Evolutionary conservation across 352 stramenopile species (phyloP), one percentile per base, ranked within the genome.

Genomic region (Globisporangium rhizosaccharum): DNA sequence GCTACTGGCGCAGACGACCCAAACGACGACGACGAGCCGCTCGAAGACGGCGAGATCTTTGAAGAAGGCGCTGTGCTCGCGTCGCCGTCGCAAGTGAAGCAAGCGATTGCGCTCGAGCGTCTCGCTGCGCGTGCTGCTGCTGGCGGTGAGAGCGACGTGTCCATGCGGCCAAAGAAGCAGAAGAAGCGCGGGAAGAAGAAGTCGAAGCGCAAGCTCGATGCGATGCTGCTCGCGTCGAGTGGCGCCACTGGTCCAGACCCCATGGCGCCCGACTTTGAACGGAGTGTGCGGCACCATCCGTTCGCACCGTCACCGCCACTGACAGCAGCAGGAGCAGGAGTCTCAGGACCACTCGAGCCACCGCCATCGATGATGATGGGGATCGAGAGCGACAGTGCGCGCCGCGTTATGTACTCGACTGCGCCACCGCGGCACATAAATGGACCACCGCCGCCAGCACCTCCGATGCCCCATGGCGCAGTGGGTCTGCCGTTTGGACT

Each of bases 121-220:
- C 59, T 64, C 8, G 53, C 65, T n/a, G 53, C 50, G 4, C 58
- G 63, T 26, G 6, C 47, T 17, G 9, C 50, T 58, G 37, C 56
- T 11, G 60, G 51, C 42, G 30, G 11, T 14, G 18, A 36, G 6
- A 17, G 14, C 11, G 25, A n/a, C 18, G 50, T 30, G 18, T 0
- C 11, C 11, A 10, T 17, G 15, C n/a, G 33, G 11, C 46, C 37
- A 25, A 88, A 87, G 56, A 87, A 87, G 62, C 75, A 79, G 33
- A 91, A 91, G 61, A 90, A 90, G 48, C 79, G 80, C 2, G 78
- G 82, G 7, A 87, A 87, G 54, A 93, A 91, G 62, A 88, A 87
- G 51, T 61, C 66, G 0, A 92, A 92, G 56, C 79, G 83, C 18
- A 90, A 92, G 53, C 53, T 82, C 15, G 82, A 87, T 1, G 62